Evolutionary conservation across 2,329 filamentous ascomycete species (phyloP), one percentile per base, ranked within the genome.

Genomic region (Myrmaecium sp.): DNA sequence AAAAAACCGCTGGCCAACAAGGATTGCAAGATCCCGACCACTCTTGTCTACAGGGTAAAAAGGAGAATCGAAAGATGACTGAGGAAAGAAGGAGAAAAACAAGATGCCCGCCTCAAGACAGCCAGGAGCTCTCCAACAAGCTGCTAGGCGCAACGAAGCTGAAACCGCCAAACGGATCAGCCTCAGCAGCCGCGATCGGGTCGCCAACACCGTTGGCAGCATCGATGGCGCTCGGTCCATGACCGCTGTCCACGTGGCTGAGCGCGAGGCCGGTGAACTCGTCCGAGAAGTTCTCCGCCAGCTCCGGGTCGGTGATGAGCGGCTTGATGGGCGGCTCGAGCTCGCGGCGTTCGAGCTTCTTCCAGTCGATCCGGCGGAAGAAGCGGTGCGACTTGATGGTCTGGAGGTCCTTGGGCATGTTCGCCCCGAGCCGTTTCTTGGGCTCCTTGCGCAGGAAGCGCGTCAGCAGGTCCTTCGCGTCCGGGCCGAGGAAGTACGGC

Each of bases 301-400:
- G 63, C 49, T 91, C 84, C 0, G 89, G 89, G 43, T 98, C 83
- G 0, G 89, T 95, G 44, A 98, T 86, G 42, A 95, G 64, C 10
- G 89, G 89, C 46, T 78, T 71, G 41, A 98, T 95, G 0, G 89
- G 89, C 1, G 89, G 79, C 40, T 80, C 75, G 24, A 93, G 40
- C 52, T 94, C 81, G 18, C 86, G 69, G 15, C 69, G 71, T 34
- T 78, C 82, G 9, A 98, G 66, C 41, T 74, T 76, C 54, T 73
- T 75, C 89, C 89, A 98, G 56, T 98, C 75, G 43, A 98, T 91
- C 58, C 82, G 89, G 45, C 80, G 73, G 67, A 98, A 98, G 63
- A 98, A 98, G 6, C 89, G 72, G 48, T 98, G 89, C 35, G 74
- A 74, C 63, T 92, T 92, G 56, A 98, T 78, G 1, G 65, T 74